These are phyloP conservation scores for Daldinia caldariorum DNA, from an alignment of 495 filamentous ascomycete genomes.

Conservation along the genomic window DNA sequence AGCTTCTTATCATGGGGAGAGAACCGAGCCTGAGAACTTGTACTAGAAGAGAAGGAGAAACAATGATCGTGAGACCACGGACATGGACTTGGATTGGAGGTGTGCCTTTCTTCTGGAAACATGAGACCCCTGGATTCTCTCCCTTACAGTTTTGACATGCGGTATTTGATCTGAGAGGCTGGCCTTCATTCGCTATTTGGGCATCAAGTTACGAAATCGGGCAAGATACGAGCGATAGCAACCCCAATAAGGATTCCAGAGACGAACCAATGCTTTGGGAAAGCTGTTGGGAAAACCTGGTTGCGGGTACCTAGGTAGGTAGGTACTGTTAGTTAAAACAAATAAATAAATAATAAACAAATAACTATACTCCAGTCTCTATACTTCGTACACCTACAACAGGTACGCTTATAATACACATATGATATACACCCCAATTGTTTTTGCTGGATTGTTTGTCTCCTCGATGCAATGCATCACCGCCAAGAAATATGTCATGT, in stretches of 20 bases:
- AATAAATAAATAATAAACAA: conserved; percentile 20
- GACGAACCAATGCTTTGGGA: conserved; percentile 29
- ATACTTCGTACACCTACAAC: background rate
- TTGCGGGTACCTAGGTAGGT: no score
- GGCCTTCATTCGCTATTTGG: conserved; percentile 26
- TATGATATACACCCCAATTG: background rate
- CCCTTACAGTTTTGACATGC: conserved; percentile 30
- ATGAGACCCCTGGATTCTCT: conserved; percentile 22
- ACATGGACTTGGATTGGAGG: background rate
- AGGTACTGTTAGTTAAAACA: conserved; percentile 18
- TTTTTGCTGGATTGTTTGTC: background rate
- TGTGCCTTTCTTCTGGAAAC: conserved; percentile 22
- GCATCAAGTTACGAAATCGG: conserved; percentile 41
- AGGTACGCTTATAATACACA: background rate
- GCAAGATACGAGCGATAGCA: conserved; percentile 25
- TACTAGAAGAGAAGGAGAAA: conserved; percentile 17
- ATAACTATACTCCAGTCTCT: background rate
- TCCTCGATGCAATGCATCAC: conserved; percentile 1
- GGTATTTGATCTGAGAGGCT: conserved; percentile 22
- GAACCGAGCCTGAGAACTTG: conserved; percentile 20
- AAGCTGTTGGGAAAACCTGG: conserved; percentile 16
- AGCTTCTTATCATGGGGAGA: conserved; percentile 41
- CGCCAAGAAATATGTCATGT: conserved; percentile 8
- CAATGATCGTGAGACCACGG: conserved; percentile 20
- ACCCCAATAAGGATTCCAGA: conserved; percentile 13